phyloP scores from a whole-genome alignment of 2,329 filamentous ascomycete species.

The Pseudophaeomoniella oleicola region DNA sequence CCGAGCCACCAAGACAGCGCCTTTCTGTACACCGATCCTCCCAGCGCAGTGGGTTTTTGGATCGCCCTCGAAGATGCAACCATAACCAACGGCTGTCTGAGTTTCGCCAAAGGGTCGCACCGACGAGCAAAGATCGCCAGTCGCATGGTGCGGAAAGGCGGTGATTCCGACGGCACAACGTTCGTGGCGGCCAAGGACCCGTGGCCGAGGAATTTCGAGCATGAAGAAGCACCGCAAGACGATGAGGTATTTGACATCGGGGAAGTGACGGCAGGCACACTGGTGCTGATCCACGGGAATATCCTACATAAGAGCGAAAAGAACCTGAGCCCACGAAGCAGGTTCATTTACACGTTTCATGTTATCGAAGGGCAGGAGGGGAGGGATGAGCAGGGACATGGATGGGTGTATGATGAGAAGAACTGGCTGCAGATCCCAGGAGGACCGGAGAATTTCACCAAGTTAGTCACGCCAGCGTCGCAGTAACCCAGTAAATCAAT shows the following conservation, averaged over 20 bases:
- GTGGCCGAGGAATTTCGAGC: slow-evolving; percentile 45
- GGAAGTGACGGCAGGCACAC: slow-evolving; percentile 77
- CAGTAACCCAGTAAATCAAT: too few species aligned
- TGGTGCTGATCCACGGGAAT: slow-evolving; percentile 94
- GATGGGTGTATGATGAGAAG: slow-evolving; percentile 56
- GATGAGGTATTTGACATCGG: slow-evolving; percentile 57
- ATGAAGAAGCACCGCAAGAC: slow-evolving; percentile 21
- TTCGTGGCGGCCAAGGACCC: slow-evolving; percentile 55
- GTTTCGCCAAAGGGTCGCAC: slow-evolving; percentile 74
- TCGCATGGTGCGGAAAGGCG: slow-evolving; percentile 56
- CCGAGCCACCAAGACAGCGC: slow-evolving; percentile 85
- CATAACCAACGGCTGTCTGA: slow-evolving; percentile 71
- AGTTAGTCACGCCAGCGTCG: slow-evolving; percentile 30
- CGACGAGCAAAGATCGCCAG: slow-evolving; percentile 53
- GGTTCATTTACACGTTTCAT: slow-evolving; percentile 96
- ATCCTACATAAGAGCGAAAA: slow-evolving; percentile 90
- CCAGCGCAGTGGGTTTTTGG: slow-evolving; percentile 89
- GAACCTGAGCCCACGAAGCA: slow-evolving; percentile 71
- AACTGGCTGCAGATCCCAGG: slow-evolving; percentile 89
- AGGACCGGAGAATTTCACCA: slow-evolving; percentile 65
- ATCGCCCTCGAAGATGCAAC: slow-evolving; percentile 91
- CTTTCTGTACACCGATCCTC: slow-evolving; percentile 81
- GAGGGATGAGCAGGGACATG: slow-evolving; percentile 8
- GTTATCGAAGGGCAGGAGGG: slow-evolving; percentile 66
- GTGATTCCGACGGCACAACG: slow-evolving; percentile 41